Evolutionary conservation across 441 rosid species (phyloP), one percentile per base, ranked within the genome.

Genomic region (Pelargonium fulgidum): DNA sequence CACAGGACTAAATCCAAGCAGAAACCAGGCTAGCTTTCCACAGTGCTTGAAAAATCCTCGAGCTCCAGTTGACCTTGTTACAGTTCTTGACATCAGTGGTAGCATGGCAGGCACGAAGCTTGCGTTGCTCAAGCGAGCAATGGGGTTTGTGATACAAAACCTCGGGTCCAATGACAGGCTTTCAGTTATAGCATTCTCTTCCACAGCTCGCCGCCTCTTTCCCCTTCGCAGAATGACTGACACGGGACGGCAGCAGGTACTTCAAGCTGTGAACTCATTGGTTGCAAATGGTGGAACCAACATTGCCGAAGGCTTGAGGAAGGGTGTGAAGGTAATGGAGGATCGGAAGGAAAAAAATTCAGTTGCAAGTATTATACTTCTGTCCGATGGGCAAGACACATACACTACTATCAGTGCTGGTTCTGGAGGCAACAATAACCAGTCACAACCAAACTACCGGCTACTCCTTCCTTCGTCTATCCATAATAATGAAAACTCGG

Each of bases 101-200:
- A 95, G 99, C 83, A 95, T 95, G 98, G 96, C 97, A 0, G 99
- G 99, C 64, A 92, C 97, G 52, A 95, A 92, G 81, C 84, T 95
- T n/a, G 99, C 96, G 26, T 76, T 95, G 73, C 83, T 95, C 3
- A 95, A 95, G 83, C 84, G 97, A 17, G 99, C 99, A 8, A 92
- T 92, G 99, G 99, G 99, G 3, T 95, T 95, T 70, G 97, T 95
- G 47, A 95, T 95, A 77, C 99, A 92, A 78, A 95, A 92, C 78
- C 97, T 95, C 66, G 92, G 99, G 33, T 80, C 85, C 56, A 83
- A 80, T 4, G 99, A 95, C 70, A 80, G 99, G 81, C 99, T 95
- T 48, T 95, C 99, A 0, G 97, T 95, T 42, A 87, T 95, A 62
- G 92, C 99, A 14, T 95, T 95, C 84, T 95, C 99, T 48, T 95